phyloP scores from a whole-genome alignment of 805 yeast species.

The Sugiyamaella lignohabitans region DNA sequence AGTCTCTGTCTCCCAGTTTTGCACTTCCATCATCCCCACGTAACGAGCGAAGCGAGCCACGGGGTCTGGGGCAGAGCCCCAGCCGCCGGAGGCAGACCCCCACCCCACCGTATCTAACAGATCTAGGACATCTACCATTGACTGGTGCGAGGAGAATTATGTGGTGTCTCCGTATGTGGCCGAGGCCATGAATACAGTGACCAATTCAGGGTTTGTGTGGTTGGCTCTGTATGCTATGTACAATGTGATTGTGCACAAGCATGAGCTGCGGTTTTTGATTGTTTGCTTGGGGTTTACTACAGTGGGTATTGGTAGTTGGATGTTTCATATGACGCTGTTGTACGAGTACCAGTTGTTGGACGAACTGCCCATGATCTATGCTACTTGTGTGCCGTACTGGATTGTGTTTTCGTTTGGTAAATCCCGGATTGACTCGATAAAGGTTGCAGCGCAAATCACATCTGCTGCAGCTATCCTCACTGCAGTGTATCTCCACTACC shows the following conservation, averaged over 20 bases:
- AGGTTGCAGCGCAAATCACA: conserved; percentile 44
- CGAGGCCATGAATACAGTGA: conserved; percentile 79
- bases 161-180: conserved; percentile 81
- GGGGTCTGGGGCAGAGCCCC: too few species aligned
- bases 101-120: too few species aligned
- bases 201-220: conserved; percentile 55
- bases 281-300: conserved; percentile 74
- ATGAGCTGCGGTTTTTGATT: conserved; percentile 65
- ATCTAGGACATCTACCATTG: conserved; percentile 76
- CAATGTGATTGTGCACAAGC: conserved; percentile 51
- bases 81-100: too few species aligned
- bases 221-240: conserved; percentile 59
- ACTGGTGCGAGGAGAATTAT: conserved; percentile 98
- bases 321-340: conserved; percentile 91
- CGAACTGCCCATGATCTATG: conserved; percentile 97
- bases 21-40: too few species aligned
- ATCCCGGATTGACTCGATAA: conserved; percentile 33
- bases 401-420: conserved; percentile 60
- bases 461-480: conserved; percentile 59
- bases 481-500: conserved; percentile 59
- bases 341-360: conserved; percentile 89
- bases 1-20: too few species aligned
- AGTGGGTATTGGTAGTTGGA: conserved; percentile 92
- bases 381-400: conserved; percentile 94
- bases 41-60: too few species aligned